phyloP scores from a whole-genome alignment of 345 rosid species.

The Diplotaxis tenuifolia region DNA sequence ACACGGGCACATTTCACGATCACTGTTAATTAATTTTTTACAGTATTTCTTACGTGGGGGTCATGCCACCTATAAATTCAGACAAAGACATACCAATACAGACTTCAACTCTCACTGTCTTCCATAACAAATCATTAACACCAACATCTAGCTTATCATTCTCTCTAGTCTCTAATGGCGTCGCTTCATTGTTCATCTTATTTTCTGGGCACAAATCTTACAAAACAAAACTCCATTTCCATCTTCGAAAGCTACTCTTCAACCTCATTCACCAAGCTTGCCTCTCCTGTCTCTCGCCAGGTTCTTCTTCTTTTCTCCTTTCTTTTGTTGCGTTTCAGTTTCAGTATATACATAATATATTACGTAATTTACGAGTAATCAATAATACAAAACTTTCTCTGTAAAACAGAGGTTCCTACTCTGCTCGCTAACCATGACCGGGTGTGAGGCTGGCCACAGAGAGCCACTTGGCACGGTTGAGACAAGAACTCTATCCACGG shows the following conservation, averaged over 20 bases:
- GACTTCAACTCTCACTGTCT: too few species aligned
- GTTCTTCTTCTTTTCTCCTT: slow-evolving; percentile 21
- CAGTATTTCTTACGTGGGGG: background rate
- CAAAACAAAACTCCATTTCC: background rate
- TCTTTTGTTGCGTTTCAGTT: background rate
- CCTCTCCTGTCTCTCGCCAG: slow-evolving; percentile 19
- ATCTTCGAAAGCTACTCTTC: slow-evolving; percentile 8
- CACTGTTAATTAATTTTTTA: background rate
- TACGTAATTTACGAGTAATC: too few species aligned
- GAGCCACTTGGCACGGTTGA: slow-evolving; percentile 50
- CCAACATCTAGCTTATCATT: too few species aligned
- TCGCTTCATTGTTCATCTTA: slow-evolving; percentile 11
- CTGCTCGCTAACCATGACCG: slow-evolving; percentile 61
- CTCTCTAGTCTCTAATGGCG: slow-evolving; percentile 16
- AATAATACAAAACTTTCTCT: background rate
- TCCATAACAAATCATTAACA: too few species aligned
- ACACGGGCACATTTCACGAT: background rate
- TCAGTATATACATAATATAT: background rate
- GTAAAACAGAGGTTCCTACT: slow-evolving; percentile 39
- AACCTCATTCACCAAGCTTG: slow-evolving; percentile 17
- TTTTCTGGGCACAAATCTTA: slow-evolving; percentile 20
- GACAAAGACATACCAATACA: background rate
- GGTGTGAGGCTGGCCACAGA: slow-evolving; percentile 52
- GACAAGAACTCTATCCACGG: slow-evolving; percentile 49
- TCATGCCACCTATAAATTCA: background rate